phyloP scores from a whole-genome alignment of 805 yeast species.

The Hanseniaspora meyeri region DNA sequence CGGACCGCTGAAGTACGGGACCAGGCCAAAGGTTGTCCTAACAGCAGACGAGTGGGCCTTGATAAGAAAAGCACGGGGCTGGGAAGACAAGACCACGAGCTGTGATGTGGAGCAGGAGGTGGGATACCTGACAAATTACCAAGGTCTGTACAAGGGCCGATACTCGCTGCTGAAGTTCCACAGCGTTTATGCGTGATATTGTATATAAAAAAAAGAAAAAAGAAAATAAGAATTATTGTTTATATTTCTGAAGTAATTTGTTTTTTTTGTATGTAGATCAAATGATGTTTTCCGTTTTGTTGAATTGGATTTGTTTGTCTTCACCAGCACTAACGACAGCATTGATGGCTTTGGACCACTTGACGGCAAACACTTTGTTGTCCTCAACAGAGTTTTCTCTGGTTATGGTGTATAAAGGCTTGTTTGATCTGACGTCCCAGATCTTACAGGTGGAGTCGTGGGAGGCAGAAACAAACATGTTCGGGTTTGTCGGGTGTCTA shows the following conservation, averaged over 20 bases:
- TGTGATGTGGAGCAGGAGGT: constrained; percentile 25
- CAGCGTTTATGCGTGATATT: constrained; percentile 8
- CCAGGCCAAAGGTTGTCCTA: constrained; percentile 65
- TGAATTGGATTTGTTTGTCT: constrained; percentile 85
- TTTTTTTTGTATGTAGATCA: background rate
- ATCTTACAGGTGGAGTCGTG: constrained; percentile 91
- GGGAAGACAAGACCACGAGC: constrained; percentile 35
- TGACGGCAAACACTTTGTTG: constrained; percentile 67
- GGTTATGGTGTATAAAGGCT: constrained; percentile 67
- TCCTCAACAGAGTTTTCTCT: constrained; percentile 49
- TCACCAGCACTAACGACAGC: constrained; percentile 90
- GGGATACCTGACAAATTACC: constrained; percentile 47
- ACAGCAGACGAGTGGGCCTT: constrained; percentile 52
- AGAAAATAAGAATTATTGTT: too few species aligned
- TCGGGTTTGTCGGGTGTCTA: constrained; percentile 62
- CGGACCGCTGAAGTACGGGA: constrained; percentile 89
- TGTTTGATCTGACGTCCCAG: constrained; percentile 88
- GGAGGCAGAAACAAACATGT: constrained; percentile 80
- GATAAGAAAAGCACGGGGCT: constrained; percentile 49
- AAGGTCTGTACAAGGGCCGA: constrained; percentile 66
- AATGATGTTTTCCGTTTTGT: constrained; percentile 33
- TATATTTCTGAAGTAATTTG: too few species aligned
- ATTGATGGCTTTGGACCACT: constrained; percentile 57
- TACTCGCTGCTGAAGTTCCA: constrained; percentile 46
- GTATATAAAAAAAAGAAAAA: background rate